A percentile compares a stretch with the other conserved stretches of the same genome.
Evolutionary conservation across 139 green algal genomes (phyloP).

Genomic region (Eudorina sp.): DNA sequence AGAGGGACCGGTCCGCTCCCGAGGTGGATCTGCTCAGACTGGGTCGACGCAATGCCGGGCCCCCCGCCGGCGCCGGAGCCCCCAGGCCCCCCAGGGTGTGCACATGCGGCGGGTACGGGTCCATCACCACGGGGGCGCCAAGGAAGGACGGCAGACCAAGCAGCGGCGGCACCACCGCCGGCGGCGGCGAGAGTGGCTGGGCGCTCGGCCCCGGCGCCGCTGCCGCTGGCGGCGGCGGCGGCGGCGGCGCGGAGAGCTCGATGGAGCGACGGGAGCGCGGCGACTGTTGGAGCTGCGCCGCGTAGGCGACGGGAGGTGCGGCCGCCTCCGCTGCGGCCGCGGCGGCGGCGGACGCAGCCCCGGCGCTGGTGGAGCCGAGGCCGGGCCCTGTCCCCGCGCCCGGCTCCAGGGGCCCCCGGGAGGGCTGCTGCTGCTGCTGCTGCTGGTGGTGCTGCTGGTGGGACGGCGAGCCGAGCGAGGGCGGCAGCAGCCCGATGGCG

Average conservation of each 20-base stretch:
- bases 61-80: too few relatives aligned
- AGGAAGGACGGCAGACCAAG: conserved; percentile 33
- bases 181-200: background rate
- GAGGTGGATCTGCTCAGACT: conserved; percentile 18
- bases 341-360: background rate
- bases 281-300: background rate
- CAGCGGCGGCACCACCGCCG: background rate
- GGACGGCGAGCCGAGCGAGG: background rate
- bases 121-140: background rate
- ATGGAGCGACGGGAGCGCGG: background rate
- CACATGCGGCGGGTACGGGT: background rate
- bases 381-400: too few relatives aligned
- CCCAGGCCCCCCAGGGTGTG: background rate
- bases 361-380: background rate
- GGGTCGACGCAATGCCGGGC: background rate
- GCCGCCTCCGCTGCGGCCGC: background rate
- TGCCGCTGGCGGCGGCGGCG: background rate
- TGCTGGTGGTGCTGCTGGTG: background rate
- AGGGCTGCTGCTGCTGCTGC: too few relatives aligned
- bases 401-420: too few relatives aligned
- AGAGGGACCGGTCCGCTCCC: background rate
- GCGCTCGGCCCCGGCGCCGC: background rate
- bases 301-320: background rate
- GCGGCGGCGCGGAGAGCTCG: background rate
- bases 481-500: conserved; percentile 4